Base-by-base conservation (phyloP, 169 alveolate species). In the Plasmodium vinckei region DNA sequence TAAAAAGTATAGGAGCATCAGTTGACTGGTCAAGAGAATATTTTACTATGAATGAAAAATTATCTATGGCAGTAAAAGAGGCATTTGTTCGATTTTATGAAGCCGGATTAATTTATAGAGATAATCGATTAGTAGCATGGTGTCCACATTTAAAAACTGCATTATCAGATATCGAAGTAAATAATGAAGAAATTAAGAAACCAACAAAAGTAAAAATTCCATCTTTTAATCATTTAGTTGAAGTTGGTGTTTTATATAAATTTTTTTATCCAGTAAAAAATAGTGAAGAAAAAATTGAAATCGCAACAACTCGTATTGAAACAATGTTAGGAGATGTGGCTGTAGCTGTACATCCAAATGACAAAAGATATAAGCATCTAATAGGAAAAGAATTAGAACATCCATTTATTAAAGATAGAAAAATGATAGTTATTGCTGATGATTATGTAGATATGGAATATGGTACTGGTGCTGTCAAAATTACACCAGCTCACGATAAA, bases 311-410 rank as follows among this genome's bases (percentile, higher is more conserved):
- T n/a, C 97, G 99, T 77, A 93, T 98, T 23, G 99, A 99, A 95
- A 99, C 99, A 42, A 99, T 99, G 99, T 96, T 99, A 21, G 99
- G 99, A 54, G 99, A 99, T 94, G 98, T 97, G 5, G 99, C 99
- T 0, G 99, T 99, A n/a, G 99, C 99, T 1, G 99, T 99, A 9
- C 98, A 98, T 88, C 99, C 99, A n/a, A 97, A 97, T 61, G 99
- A 99, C 84, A 95, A 89, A 27, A 95, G 99, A 93, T 70, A 91
- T 57, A 19, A 64, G 67, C 96, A 96, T 89, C 89, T 98, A 77
- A 95, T 98, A 42, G 99, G 99, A 15, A 96, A 97, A 88, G 97
- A 97, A 88, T 95, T 98, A 19, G 89, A 95, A 25, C 99, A 99
- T 94, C 99, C 99, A 15, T 98, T 99, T 92, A 89, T 98, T 73